These are phyloP conservation scores for Flaveria bidentis DNA, from an alignment of 129 eudicot genomes.

Conservation along the genomic window DNA sequence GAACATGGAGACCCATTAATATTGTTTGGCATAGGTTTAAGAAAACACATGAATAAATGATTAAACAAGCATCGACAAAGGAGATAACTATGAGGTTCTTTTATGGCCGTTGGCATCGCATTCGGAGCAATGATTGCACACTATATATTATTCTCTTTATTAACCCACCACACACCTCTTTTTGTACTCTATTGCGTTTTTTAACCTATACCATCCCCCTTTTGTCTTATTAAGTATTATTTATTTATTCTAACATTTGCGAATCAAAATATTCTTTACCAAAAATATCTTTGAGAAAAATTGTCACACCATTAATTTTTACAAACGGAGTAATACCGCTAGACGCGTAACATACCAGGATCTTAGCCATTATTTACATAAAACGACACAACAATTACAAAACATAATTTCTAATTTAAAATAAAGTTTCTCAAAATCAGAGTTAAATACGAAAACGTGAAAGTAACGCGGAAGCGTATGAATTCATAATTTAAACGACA, in stretches of 20 bases:
- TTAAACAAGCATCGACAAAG: not conserved
- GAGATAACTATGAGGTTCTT: not conserved
- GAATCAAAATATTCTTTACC: not conserved
- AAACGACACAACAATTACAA: too few relatives aligned
- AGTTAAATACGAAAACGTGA: too few relatives aligned
- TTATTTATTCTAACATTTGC: not conserved
- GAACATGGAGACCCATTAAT: too few relatives aligned
- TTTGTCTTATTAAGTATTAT: not conserved
- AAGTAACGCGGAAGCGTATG: too few relatives aligned
- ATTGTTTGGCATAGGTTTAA: too few relatives aligned
- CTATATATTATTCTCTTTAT: not conserved
- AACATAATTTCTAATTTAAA: too few relatives aligned
- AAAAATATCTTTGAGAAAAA: not conserved
- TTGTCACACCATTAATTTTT: not conserved
- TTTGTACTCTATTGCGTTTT: not conserved
- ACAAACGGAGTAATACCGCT: too few relatives aligned
- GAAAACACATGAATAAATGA: too few relatives aligned
- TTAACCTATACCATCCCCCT: not conserved
- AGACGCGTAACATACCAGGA: too few relatives aligned
- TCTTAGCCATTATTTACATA: too few relatives aligned
- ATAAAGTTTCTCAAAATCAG: too few relatives aligned
- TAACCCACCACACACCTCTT: conserved; percentile 12
- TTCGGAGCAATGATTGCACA: not conserved
- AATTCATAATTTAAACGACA: too few relatives aligned
- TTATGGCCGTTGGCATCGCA: not conserved